Base-by-base conservation (phyloP, 345 rosid genomes). In the Boechera stricta region DNA sequence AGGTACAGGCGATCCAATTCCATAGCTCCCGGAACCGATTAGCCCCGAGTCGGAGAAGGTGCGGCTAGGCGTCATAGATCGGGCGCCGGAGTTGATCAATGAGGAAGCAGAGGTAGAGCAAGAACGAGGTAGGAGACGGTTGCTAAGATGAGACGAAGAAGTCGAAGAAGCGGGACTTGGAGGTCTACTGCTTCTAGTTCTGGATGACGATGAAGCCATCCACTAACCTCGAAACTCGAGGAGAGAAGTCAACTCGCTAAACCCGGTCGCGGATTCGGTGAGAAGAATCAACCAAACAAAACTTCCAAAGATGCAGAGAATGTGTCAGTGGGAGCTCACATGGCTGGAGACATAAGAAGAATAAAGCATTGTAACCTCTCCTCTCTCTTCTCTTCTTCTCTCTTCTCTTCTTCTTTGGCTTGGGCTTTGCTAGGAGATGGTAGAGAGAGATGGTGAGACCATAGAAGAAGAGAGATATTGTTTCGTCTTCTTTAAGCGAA, bases 41-140 rank as follows among this genome's bases (percentile, higher is more conserved):
- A 65, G 74, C 59, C 69, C 69, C 33, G 97, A 89, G 45, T 93
- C 98, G 36, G 90, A 83, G 79, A 80, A 84, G 18, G 89, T 79
- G 54, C 86, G 91, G 57, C 81, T 83, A 13, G 95, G 93, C 51
- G 97, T 91, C 87, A 86, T 80, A 88, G 98, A 90, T 87, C 98
- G 88, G 64, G 91, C 74, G 44, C 44, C 82, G 29, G 82, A 86
- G 48, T 89, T 79, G 70, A 80, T 67, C 64, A 82, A 77, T 61
- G 68, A 83, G 47, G 94, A 85, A 29, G 84, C 86, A 5, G 99
- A 87, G 58, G 98, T 73, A 4, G 99, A 92, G 84, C 82, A 83
- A 6, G 97, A 83, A 15, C 91, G 96, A 54, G 94, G 99, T 24
- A 89, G 82, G 52, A 93, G 75, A 54, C 86, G 89, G 78, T 49